Evolutionary conservation across 352 stramenopile genomes (phyloP).

Genomic region (Pythium coloratum): DNA sequence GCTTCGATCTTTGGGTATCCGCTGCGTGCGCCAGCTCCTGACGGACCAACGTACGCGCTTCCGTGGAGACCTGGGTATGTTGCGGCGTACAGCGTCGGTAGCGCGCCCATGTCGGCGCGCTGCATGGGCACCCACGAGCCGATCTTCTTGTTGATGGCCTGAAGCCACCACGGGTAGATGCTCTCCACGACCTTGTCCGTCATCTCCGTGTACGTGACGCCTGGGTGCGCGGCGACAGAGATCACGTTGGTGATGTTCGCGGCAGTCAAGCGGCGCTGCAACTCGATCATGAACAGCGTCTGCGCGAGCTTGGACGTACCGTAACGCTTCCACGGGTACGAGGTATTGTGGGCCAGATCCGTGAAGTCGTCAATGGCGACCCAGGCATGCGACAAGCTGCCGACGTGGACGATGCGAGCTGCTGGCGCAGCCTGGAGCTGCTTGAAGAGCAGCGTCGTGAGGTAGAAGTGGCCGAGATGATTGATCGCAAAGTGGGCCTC

Average conservation of each 20-base stretch:
- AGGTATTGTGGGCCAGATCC: constrained; percentile 27
- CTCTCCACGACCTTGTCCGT: constrained; percentile 33
- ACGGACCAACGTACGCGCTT: constrained; percentile 16
- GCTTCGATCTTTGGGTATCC: constrained; percentile 14
- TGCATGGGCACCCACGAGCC: constrained; percentile 1
- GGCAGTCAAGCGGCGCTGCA: constrained; percentile 37
- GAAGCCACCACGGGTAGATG: constrained; percentile 13
- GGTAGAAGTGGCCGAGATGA: constrained; percentile 50
- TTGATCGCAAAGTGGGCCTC: constrained; percentile 52
- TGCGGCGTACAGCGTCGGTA: constrained; percentile 17
- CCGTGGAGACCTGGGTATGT: constrained; percentile 2
- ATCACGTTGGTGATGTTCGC: constrained; percentile 32
- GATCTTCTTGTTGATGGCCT: constrained; percentile 7
- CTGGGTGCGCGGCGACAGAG: constrained; percentile 29
- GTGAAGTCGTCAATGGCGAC: constrained; percentile 27
- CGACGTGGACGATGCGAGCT: constrained; percentile 44
- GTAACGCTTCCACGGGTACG: constrained; percentile 35
- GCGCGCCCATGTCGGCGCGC: constrained; percentile 15
- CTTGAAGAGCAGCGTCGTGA: constrained; percentile 44
- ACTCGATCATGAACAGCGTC: constrained; percentile 51
- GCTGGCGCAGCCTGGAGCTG: constrained; percentile 26
- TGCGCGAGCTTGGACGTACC: constrained; percentile 49
- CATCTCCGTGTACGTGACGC: constrained; percentile 16
- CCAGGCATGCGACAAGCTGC: constrained; percentile 33
- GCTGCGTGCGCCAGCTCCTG: constrained; percentile 6